These are phyloP conservation scores for Sugiyamaella castrensis DNA, from an alignment of 1,139 yeast genomes.

Conservation along the genomic window DNA sequence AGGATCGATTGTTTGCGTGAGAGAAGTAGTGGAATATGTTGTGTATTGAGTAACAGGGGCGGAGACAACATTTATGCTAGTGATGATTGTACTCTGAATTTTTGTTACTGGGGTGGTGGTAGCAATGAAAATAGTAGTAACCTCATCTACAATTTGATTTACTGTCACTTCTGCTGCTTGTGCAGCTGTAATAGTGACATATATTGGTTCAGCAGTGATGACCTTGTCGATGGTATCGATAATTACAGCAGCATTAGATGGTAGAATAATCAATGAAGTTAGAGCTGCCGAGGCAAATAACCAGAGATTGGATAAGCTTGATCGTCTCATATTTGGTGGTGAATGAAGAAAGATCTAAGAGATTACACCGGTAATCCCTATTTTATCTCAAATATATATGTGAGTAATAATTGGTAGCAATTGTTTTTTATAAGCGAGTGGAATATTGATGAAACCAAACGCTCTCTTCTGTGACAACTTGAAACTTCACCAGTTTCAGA, in stretches of 20 bases:
- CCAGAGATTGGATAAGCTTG: conserved; percentile 1
- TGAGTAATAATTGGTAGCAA: too few species aligned
- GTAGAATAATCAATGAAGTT: conserved; percentile 1
- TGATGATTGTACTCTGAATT: conserved; percentile 29
- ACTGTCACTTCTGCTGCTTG: conserved; percentile 24
- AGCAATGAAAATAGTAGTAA: conserved; percentile 32
- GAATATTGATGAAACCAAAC: too few species aligned
- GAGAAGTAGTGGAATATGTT: conserved; percentile 26
- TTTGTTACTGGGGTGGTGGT: conserved; percentile 30
- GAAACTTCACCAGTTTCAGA: too few species aligned
- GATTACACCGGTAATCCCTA: too few species aligned
- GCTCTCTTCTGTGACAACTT: too few species aligned
- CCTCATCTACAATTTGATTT: conserved; percentile 31
- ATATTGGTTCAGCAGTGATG: conserved; percentile 25
- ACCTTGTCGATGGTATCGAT: conserved; percentile 19
- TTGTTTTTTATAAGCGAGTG: too few species aligned
- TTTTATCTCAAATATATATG: too few species aligned
- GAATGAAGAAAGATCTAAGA: too few species aligned
- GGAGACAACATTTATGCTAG: conserved; percentile 30
- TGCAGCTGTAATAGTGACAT: conserved; percentile 27
- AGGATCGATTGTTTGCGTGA: conserved; percentile 28
- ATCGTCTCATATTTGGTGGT: conserved; percentile 1
- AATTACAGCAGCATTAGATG: conserved; percentile 21
- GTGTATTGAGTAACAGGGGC: conserved; percentile 32
- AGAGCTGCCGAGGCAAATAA: neutral